Evolutionary conservation across 805 yeast species (phyloP), one percentile per base, ranked within the genome.

Genomic region (Saccharomycopsis amapae): DNA sequence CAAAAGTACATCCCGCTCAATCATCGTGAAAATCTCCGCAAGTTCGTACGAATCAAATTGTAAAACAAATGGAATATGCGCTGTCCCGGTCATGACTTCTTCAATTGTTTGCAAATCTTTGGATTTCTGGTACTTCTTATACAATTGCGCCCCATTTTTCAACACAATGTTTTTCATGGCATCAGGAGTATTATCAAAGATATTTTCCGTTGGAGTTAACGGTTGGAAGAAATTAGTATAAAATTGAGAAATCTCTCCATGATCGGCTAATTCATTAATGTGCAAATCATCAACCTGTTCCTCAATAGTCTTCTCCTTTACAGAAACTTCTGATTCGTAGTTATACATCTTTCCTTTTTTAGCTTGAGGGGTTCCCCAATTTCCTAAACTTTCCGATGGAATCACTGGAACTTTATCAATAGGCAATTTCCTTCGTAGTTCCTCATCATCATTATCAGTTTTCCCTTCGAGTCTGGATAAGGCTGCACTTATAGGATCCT

Each of bases 51-150:
- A 79, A 46, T 73, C 78, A 60, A 77, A 81, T 61, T 82, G 77
- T 55, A 93, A 69, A 28, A 89, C 72, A 59, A 93, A 90, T 2
- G 97, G 88, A 6, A 84, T 74, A 60, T 93, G 98, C 22, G 65
- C 61, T 42, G 10, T 31, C 10, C 34, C 15, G 5, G 34, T 13
- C 15, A 9, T 31, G 17, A 31, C 17, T 9, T 31, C 34, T 13
- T 7, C 5, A 31, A 31, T n/a, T 31, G 34, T 13, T n/a, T 13
- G 5, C 17, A n/a, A 31, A 13, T 31, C 17, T 40, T 3, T 31
- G 7, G 30, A 26, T 26, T 12, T 26, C 12, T 7, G 12, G 12
- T 26, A 26, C 12, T 7, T 26, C 12, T 7, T 12, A 26, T 26
- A 26, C 12, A 26, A 9, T 31, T 31, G 18, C 6, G 6, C 10